Evolutionary conservation across 345 rosid species (phyloP), one percentile per base, ranked within the genome.

Genomic region (Ceriops decandra): DNA sequence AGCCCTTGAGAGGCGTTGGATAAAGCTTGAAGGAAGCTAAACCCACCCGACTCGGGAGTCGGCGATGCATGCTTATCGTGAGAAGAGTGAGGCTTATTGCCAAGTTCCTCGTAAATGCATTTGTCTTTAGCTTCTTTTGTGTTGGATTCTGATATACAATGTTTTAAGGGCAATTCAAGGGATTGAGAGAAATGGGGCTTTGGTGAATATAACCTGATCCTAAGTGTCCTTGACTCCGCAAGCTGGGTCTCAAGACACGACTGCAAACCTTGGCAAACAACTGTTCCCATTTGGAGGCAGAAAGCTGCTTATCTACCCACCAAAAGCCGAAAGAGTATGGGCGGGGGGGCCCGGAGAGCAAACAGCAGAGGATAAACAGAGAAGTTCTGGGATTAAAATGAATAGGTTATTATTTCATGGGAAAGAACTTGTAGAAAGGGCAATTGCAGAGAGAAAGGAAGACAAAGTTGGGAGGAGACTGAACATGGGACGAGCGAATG

Each of bases 211-310:
- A 92, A 70, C 59, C 75, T 82, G 70, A 93, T 89, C 81, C 82
- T 80, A 0, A 83, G 65, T 53, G 88, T 54, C 67, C 81, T 77
- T 61, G 89, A 78, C 83, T 88, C 97, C 24, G 68, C 77, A 63
- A 80, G 52, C 31, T 80, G 84, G 26, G 91, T 77, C 76, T 87
- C 91, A 13, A 83, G 84, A 64, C 83, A 71, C 21, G 95, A 83
- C 65, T 80, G 88, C 47, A 78, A 70, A 61, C 89, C 91, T 77
- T 73, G 97, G 67, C 71, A 87, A 56, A 87, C 87, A 65, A 87
- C 58, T 27, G 93, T 86, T n/a, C 88, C 87, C 98, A 93, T 90
- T 30, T n/a, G 31, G 30, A 51, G 9, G 20, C 35, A 54, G 16
- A 24, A 54, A 17, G 7, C 5, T 21, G 5, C 17, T 27, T 38